Conservation (phyloP, 345 rosid genomes). For the Citrus unshiu region DNA sequence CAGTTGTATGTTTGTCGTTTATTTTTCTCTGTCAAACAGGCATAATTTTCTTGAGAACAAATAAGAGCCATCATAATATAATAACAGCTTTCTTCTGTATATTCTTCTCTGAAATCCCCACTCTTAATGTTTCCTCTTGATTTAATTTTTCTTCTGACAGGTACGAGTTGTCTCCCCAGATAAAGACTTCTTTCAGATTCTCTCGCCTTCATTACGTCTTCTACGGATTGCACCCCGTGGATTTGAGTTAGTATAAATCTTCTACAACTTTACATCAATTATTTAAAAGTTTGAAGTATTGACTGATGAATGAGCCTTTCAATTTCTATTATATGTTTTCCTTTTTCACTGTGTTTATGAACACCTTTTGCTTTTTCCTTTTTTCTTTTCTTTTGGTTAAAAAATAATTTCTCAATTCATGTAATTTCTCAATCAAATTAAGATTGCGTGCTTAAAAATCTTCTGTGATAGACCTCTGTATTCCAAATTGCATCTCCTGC, state of each 20-base stretch:
- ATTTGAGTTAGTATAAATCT: slow-evolving; percentile 54
- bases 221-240: slow-evolving; percentile 93
- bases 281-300: not conserved
- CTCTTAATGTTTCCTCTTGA: slow-evolving; percentile 7
- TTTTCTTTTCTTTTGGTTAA: not conserved
- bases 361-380: not conserved
- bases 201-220: slow-evolving; percentile 91
- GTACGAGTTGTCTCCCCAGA: slow-evolving; percentile 98
- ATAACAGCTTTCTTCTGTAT: not conserved
- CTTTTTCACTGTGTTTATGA: not conserved
- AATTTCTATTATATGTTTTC: not conserved
- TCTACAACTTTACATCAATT: not conserved
- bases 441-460: not conserved
- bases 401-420: not conserved
- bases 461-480: not conserved
- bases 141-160: slow-evolving; percentile 32
- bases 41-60: not conserved
- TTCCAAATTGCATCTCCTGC: not conserved
- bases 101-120: not conserved
- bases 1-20: not conserved
- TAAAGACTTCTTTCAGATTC: slow-evolving; percentile 97
- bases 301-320: not conserved
- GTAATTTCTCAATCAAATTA: not conserved
- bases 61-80: not conserved
- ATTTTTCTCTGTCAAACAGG: not conserved